Percentiles rank a stretch among this genome's conserved stretches.
These are phyloP conservation scores for Xylariaceae sp. DNA, from an alignment of 2,329 filamentous ascomycete genomes.

Conservation along the genomic window DNA sequence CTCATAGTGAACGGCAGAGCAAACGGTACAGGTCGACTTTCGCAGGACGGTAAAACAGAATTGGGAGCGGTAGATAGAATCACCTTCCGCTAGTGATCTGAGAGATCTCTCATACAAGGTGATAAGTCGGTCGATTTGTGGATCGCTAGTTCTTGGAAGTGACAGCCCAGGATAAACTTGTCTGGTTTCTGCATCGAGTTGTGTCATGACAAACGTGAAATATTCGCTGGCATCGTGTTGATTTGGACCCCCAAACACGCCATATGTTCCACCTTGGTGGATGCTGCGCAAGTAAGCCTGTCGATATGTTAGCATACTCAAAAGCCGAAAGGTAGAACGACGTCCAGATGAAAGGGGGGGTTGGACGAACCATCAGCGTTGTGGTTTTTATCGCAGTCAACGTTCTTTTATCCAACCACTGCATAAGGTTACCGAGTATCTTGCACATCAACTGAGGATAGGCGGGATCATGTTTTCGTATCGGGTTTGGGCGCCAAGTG, in stretches of 20 bases:
- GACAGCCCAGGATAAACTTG: conserved; percentile 14
- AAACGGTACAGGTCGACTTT: too few relatives aligned
- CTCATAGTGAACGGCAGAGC: too few relatives aligned
- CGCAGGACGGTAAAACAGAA: too few relatives aligned
- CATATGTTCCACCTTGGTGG: conserved; percentile 33
- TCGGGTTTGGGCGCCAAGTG: conserved; percentile 67
- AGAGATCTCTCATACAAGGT: too few relatives aligned
- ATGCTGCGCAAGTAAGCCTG: conserved; percentile 64
- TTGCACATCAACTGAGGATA: conserved; percentile 57
- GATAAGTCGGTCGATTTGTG: too few relatives aligned
- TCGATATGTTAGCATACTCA: background rate
- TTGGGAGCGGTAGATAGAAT: too few relatives aligned
- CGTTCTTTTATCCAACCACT: conserved; percentile 51
- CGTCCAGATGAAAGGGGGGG: background rate
- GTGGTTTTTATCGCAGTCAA: conserved; percentile 48
- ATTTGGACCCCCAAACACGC: conserved; percentile 57
- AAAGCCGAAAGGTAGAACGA: background rate
- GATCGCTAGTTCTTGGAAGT: too few relatives aligned
- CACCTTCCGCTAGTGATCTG: too few relatives aligned
- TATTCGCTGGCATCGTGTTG: conserved; percentile 95
- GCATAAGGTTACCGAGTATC: conserved; percentile 55
- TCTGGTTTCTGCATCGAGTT: conserved; percentile 85
- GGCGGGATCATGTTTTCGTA: conserved; percentile 45
- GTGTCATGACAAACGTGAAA: conserved; percentile 74
- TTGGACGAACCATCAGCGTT: conserved; percentile 53